Base-by-base conservation (phyloP, 2,329 filamentous ascomycete genomes). In the Cryphonectria radicalis region DNA sequence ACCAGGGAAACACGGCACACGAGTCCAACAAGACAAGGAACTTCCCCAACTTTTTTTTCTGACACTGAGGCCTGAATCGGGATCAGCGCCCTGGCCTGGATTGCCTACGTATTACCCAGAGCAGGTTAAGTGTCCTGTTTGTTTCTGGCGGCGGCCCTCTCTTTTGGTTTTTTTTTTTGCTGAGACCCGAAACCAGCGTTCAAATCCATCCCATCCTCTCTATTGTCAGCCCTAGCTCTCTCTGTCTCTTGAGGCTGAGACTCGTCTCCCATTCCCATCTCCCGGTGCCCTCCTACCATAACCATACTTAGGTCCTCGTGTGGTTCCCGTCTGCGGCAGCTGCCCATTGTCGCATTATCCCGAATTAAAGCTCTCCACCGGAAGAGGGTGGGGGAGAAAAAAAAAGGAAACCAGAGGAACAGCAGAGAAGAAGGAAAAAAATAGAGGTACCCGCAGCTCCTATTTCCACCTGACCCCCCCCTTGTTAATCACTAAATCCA, bases 41-140 rank as follows among this genome's bases (percentile, higher is more conserved):
- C 68, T 76, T 78, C 76, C 77, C 77, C 77, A 77, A 78, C 76
- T 77, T 75, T 77, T 77, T 75, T 77, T 77, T 78, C 76, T 64
- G 55, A 40, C 46, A 17, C 46, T 55, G 67, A 62, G 46, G 69
- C 67, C 67, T 69, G 60, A 19, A 13, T 28, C 64, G 67, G 22
- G 59, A 63, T 55, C 42, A 65, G 10, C 32, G 37, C 13, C 37
- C n/a, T 63, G 62, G 55, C 55, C 14, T 32, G 55, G 55, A 59
- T 59, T 32, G 28, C 32, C 28, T 28, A 59, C 25, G 28, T 28
- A 59, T 59, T 59, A 19, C 28, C 55, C 55, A 57, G 53, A 57
- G 53, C 53, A 17, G 53, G 53, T 50, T n/a, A 57, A 28, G 25
- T 57, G n/a, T 28, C 25, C 53, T 57, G n/a, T 22, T 28, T 57